Conservation (phyloP, 2,329 filamentous ascomycete species). For the Leptographium flavum region DNA sequence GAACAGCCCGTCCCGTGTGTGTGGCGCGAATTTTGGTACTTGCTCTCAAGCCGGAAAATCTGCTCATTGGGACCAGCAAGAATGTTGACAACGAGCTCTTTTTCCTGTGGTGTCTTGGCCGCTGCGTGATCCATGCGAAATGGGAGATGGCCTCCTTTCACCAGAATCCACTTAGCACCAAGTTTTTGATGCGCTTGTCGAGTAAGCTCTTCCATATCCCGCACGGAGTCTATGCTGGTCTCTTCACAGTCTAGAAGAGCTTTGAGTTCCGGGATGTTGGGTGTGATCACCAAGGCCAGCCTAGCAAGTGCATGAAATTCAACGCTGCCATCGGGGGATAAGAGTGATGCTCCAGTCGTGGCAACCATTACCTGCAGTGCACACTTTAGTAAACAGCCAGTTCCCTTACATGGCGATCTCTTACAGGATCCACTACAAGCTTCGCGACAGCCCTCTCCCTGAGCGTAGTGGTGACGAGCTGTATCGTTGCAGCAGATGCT, state of each 20-base stretch:
- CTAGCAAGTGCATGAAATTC: constrained; percentile 50
- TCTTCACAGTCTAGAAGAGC: constrained; percentile 40
- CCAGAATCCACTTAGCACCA: constrained; percentile 65
- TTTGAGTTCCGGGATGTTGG: constrained; percentile 63
- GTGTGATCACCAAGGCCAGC: constrained; percentile 54
- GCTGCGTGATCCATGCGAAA: constrained; percentile 48
- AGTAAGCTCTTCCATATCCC: constrained; percentile 56
- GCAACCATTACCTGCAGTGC: constrained; percentile 70
- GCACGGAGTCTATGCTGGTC: constrained; percentile 34
- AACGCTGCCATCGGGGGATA: constrained; percentile 49
- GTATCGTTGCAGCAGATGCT: constrained; percentile 55
- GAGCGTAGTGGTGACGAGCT: constrained; percentile 52
- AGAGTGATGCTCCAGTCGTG: constrained; percentile 58
- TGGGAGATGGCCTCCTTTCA: constrained; percentile 87
- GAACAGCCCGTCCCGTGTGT: constrained; percentile 95
- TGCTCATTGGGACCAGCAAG: constrained; percentile 44
- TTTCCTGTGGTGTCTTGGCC: constrained; percentile 44
- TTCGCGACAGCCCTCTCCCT: constrained; percentile 38
- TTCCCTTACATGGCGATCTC: constrained; percentile 5
- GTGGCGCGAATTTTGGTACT: constrained; percentile 59
- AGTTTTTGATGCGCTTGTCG: constrained; percentile 44
- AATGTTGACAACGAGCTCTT: constrained; percentile 59
- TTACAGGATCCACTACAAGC: constrained; percentile 63
- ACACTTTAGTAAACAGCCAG: not conserved
- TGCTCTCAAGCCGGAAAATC: constrained; percentile 50